phyloP scores from a whole-genome alignment of 2,329 filamentous ascomycete genomes.

The Penicillium corylophilum region DNA sequence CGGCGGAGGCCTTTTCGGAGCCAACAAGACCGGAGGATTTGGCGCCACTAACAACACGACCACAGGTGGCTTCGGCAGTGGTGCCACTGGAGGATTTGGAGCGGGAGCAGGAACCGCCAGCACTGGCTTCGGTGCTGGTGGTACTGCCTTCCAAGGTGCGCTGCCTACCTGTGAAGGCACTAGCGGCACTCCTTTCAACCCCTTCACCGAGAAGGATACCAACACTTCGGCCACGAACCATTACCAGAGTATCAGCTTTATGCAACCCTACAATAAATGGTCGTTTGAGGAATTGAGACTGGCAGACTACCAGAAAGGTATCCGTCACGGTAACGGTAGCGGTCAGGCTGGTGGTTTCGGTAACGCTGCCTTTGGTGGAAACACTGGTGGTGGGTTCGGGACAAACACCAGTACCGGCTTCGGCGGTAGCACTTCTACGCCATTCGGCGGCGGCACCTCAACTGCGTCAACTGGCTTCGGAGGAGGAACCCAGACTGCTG shows the following conservation, averaged over 20 bases:
- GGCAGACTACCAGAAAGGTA: conserved; percentile 84
- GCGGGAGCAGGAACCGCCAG: conserved; percentile 15
- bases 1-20: conserved; percentile 35
- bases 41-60: conserved; percentile 27
- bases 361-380: conserved; percentile 56
- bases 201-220: conserved; percentile 48
- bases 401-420: conserved; percentile 38
- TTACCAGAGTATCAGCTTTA: conserved; percentile 51
- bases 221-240: conserved; percentile 41
- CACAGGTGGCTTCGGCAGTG: conserved; percentile 20
- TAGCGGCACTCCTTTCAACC: conserved; percentile 45
- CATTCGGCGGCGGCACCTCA: conserved; percentile 35
- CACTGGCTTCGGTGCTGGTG: conserved; percentile 39
- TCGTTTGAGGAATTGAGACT: conserved; percentile 80
- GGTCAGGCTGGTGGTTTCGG: conserved; percentile 83
- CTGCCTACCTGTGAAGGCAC: conserved; percentile 47
- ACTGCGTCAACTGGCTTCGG: conserved; percentile 46
- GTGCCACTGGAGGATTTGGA: conserved; percentile 21
- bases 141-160: conserved; percentile 43
- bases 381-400: conserved; percentile 43
- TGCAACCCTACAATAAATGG: conserved; percentile 68
- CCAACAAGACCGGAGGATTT: conserved; percentile 26
- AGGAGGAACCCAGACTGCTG: conserved; percentile 43
- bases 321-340: conserved; percentile 77
- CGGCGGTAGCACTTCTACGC: conserved; percentile 42